Base-by-base conservation (phyloP, 257 asterid species). In the Fraxinus pennsylvanica region DNA sequence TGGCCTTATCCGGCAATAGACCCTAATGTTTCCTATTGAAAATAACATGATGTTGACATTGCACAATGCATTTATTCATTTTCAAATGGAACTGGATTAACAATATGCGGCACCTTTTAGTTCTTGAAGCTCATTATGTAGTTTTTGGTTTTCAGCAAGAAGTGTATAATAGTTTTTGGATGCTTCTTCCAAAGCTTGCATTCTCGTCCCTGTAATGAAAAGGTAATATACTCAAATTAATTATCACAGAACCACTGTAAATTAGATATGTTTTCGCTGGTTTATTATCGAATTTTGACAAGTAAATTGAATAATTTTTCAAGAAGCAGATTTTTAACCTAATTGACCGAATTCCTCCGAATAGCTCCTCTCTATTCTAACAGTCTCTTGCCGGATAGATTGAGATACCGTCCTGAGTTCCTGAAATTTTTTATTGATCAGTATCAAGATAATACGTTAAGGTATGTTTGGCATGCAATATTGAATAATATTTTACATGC, bases 1-100 rank as follows among this genome's bases (percentile, higher is more conserved):
- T 50, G 99, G 99, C 89, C 99, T 92, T 86, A 91, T 75, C 79
- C 99, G 88, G 74, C 99, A 96, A 73, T 92, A 96, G 66, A 93
- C 99, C 83, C 99, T 90, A 76, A 96, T 96, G 63, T 93, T 96
- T 79, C 99, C 99, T 96, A 74, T 81, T 76, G 72, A 79, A 74
- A 63, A 81, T 81, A 70, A 72, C 29, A 78, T 17, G 72, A 83
- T 79, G 3, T 29, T 75, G 54, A 29, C 33, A 47, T 67, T 68
- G 43, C 2, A 14, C 38, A 30, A 6, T 76, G 17, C 6, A 35
- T 19, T 9, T 45, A 57, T 52, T 72, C 29, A 71, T 69, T 15
- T 54, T 29, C 80, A 63, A 71, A 73, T 30, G 57, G 41, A 76
- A 61, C 59, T 6, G 66, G 57, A 21, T 68, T 17, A 38, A 70